Evolutionary conservation across 495 filamentous ascomycete species (phyloP), one percentile per base, ranked within the genome.

Genomic region (Hypoxylon lenormandii): DNA sequence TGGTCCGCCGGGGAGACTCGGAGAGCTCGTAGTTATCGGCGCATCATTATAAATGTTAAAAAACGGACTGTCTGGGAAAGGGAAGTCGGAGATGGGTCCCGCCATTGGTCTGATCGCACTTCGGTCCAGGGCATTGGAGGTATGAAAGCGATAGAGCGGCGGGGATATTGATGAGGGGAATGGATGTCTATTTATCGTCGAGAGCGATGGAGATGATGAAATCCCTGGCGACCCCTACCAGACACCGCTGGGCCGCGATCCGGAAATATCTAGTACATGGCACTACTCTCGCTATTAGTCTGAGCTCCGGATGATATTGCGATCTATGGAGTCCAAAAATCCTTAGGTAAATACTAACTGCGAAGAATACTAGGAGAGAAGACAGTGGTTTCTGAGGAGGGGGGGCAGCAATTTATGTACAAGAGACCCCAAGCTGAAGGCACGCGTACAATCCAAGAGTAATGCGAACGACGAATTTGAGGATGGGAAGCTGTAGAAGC

Each of bases 21-120:
- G 77, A 21, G 70, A 48, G 45, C 61, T 64, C 60, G 69, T 67
- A 51, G 69, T 60, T 37, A 72, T 43, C 28, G 77, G 78, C 59
- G 76, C 74, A 63, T 84, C 79, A 73, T 76, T 77, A 72, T 82
- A 81, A 67, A 84, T 82, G 71, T 84, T 81, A 73, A 81, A 80
- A 72, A 82, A 81, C 61, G 81, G 75, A 64, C 70, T 75, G 71
- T 77, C 80, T 61, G 80, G 73, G 0, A 76, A 58, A 46, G 79
- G 71, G 52, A 76, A 48, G 65, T 83, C 75, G 69, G 79, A 79
- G 55, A 79, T 74, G 69, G 77, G 72, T 71, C 79, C 76, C 74
- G 81, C 84, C 84, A 86, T 87, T 80, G 80, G 73, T 74, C 67
- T 73, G 56, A 61, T 60, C 36, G 66, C 26, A 62, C 55, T 59